Base-by-base conservation (phyloP, 768 basidiomycete species). In the Agrocybe chaxingu region DNA sequence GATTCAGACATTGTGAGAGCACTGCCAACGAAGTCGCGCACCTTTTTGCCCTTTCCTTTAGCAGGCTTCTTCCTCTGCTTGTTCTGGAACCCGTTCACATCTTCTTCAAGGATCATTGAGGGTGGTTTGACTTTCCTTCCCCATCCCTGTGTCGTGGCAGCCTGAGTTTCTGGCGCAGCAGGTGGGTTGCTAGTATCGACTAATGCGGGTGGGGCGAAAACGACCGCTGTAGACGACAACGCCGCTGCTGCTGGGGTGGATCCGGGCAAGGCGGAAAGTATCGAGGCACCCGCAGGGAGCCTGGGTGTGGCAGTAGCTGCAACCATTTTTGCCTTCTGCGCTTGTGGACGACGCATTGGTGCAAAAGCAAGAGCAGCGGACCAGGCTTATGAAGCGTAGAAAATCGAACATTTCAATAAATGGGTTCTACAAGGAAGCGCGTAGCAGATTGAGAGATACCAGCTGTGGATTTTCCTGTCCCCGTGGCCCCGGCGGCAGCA, bases 71-170 rank as follows among this genome's bases (percentile, higher is more conserved):
- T 82, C 47, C 79, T 81, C 41, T 78, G 71, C 8, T 75, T 72
- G 9, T 76, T 60, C 59, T 82, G 87, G 67, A 87, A 94, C 1
- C 91, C 91, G 50, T 93, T 93, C 55, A 93, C 74, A 54, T 93
- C 89, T 52, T 93, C 92, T 53, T 93, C 91, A 8, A 94, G 78
- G 16, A 92, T 75, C 89, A 94, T 92, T 0, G 88, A 88, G 2
- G 92, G 92, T 11, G 92, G 91, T 59, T 92, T 92, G 62, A 92
- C 84, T 64, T 92, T 92, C 69, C 86, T 89, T 38, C 87, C 87
- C 91, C 91, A 92, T 57, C 84, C 84, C 55, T 83, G 80, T 12
- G 75, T 69, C 57, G 74, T 69, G n/a, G 70, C 45, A 3, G 69
- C 19, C 4, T 42, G 46, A 32, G 42, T 44, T 8, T 44, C 35